phyloP scores from a whole-genome alignment of 108 stramenopile genomes.

The Fragilaria crotonensis region DNA sequence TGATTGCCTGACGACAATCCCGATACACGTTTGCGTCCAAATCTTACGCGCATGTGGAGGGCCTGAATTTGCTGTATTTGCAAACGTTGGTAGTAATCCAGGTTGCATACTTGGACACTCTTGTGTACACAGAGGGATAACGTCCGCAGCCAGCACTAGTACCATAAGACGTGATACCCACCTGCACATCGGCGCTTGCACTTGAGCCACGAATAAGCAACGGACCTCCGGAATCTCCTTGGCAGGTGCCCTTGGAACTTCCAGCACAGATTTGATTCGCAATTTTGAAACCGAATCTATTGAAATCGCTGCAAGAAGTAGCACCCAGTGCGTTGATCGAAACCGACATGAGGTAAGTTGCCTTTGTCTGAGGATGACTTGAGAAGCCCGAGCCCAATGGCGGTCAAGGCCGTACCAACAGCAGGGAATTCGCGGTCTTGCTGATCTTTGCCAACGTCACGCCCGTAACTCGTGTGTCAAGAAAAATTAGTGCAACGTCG shows the following conservation, averaged over 20 bases:
- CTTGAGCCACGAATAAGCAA: constrained; percentile 9
- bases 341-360: constrained; percentile 7
- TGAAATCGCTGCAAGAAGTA: constrained; percentile 6
- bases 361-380: constrained; percentile 13
- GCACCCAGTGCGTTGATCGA: constrained; percentile 16
- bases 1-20: no score
- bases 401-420: neutral
- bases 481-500: constrained; percentile 29
- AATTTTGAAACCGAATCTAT: no score
- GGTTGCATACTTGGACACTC: no score
- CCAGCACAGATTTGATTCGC: constrained; percentile 15
- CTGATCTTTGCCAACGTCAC: constrained; percentile 15
- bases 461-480: constrained; percentile 1
- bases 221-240: constrained; percentile 18
- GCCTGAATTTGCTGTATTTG: no score
- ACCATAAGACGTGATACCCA: no score
- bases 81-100: no score
- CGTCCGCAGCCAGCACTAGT: no score
- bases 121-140: no score
- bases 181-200: no score
- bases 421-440: constrained; percentile 6
- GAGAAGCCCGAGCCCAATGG: constrained; percentile 13
- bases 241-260: neutral
- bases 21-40: no score
- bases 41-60: no score